These are phyloP conservation scores for Pestalotiopsis sp. DNA, from an alignment of 2,329 filamentous ascomycete species.

Conservation along the genomic window DNA sequence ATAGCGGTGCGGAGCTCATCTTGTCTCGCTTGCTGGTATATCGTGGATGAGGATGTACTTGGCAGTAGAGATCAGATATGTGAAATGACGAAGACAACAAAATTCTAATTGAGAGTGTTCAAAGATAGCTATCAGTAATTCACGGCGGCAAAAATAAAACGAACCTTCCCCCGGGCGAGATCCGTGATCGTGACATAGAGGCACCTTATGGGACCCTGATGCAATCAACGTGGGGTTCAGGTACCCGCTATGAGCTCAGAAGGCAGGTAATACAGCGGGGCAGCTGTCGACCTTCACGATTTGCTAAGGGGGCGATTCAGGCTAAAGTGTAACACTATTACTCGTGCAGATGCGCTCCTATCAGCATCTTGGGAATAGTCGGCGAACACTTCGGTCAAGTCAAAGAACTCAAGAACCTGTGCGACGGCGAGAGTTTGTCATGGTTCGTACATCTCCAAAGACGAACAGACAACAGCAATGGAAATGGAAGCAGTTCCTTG, in stretches of 20 bases:
- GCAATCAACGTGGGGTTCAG: conserved; percentile 15
- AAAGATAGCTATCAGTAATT: not conserved
- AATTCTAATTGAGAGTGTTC: not conserved
- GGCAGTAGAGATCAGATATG: not conserved
- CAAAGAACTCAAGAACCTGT: not conserved
- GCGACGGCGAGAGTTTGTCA: not conserved
- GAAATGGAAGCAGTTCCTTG: not conserved
- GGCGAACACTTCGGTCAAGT: no score
- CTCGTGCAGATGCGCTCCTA: conserved; percentile 8
- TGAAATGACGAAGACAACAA: not conserved
- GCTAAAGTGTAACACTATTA: conserved; percentile 3
- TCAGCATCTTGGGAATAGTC: not conserved
- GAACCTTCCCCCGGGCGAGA: not conserved
- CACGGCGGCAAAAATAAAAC: not conserved
- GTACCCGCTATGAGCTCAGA: conserved; percentile 9
- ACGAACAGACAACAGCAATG: no score
- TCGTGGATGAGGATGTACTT: not conserved
- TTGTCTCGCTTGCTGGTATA: conserved; percentile 14
- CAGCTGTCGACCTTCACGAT: not conserved
- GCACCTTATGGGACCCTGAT: conserved; percentile 9
- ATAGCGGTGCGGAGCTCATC: conserved; percentile 62
- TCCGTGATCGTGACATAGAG: not conserved
- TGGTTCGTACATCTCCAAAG: no score
- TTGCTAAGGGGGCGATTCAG: not conserved
- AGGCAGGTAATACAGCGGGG: conserved; percentile 2